phyloP scores from a whole-genome alignment of 345 rosid genomes.

The Hirschfeldia incana region DNA sequence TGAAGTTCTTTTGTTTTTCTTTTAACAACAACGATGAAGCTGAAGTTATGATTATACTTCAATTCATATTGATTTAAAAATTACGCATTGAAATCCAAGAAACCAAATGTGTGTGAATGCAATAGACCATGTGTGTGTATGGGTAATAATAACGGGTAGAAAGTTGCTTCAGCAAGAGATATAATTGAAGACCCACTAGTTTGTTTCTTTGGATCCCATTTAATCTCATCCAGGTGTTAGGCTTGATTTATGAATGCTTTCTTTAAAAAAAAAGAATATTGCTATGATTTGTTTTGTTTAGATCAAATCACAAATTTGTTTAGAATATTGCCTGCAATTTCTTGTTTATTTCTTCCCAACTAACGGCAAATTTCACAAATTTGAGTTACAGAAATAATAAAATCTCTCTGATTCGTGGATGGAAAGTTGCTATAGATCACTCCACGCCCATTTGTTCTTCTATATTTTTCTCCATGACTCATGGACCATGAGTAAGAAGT shows the following conservation, averaged over 20 bases:
- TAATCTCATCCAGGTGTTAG: constrained; percentile 33
- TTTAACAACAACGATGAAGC: neutral
- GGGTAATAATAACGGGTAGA: constrained; percentile 31
- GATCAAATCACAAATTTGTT: too few relatives aligned
- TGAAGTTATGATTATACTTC: constrained; percentile 1
- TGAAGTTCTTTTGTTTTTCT: neutral
- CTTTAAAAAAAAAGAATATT: neutral
- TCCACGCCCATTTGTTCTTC: constrained; percentile 21
- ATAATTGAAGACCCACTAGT: constrained; percentile 33
- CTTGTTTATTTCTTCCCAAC: constrained; percentile 10
- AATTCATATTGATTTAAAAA: neutral
- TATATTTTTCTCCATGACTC: neutral
- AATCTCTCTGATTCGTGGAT: constrained; percentile 14
- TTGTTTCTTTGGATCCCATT: constrained; percentile 23
- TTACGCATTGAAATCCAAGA: constrained; percentile 14
- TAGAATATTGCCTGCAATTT: neutral
- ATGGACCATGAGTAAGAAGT: constrained; percentile 1
- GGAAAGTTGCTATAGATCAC: constrained; percentile 17
- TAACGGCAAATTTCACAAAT: neutral
- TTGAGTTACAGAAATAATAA: neutral
- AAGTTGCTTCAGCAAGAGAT: constrained; percentile 30
- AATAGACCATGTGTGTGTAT: constrained; percentile 4
- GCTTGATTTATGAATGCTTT: neutral
- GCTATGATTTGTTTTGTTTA: neutral
- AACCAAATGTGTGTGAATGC: constrained; percentile 21